Evolutionary conservation across 768 basidiomycete species (phyloP).

Genomic region (Leccinellum luteum): DNA sequence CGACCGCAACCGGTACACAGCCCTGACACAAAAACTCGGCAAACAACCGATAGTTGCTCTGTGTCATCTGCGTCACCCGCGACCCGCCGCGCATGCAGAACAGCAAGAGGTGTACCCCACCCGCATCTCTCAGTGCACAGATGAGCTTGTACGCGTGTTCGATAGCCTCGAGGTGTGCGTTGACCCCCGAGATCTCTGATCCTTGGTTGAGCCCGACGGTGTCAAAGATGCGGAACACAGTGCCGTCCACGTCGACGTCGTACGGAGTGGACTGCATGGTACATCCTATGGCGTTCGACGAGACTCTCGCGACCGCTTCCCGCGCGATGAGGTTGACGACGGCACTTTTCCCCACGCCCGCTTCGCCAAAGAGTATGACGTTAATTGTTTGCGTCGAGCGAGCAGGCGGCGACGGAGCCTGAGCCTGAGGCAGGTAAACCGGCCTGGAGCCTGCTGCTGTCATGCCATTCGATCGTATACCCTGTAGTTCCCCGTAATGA

Average conservation of each 20-base stretch:
- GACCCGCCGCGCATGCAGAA: slow-evolving; percentile 35
- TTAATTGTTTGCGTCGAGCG: background rate
- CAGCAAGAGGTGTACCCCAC: slow-evolving; percentile 37
- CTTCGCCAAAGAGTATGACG: slow-evolving; percentile 5
- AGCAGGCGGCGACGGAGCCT: too few species aligned
- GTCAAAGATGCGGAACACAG: slow-evolving; percentile 20
- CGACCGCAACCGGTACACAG: slow-evolving; percentile 34
- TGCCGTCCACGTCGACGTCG: slow-evolving; percentile 9
- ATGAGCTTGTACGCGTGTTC: slow-evolving; percentile 26
- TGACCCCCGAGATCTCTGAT: background rate
- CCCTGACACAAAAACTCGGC: slow-evolving; percentile 34
- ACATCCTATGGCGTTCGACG: slow-evolving; percentile 20
- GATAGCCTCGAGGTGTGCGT: background rate
- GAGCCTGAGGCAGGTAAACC: background rate
- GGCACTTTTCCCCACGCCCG: slow-evolving; percentile 6
- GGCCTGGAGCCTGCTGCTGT: too few species aligned
- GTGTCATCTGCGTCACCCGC: slow-evolving; percentile 23
- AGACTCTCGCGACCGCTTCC: slow-evolving; percentile 1
- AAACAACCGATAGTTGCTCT: slow-evolving; percentile 36
- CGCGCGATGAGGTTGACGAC: slow-evolving; percentile 6
- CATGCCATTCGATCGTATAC: background rate
- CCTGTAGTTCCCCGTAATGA: background rate
- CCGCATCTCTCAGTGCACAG: slow-evolving; percentile 12
- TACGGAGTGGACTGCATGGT: slow-evolving; percentile 29
- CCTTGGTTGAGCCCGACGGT: slow-evolving; percentile 25